Percentiles rank a stretch among this genome's conserved stretches.
Conservation (phyloP, 345 rosid species). For the Kandelia obovata region DNA sequence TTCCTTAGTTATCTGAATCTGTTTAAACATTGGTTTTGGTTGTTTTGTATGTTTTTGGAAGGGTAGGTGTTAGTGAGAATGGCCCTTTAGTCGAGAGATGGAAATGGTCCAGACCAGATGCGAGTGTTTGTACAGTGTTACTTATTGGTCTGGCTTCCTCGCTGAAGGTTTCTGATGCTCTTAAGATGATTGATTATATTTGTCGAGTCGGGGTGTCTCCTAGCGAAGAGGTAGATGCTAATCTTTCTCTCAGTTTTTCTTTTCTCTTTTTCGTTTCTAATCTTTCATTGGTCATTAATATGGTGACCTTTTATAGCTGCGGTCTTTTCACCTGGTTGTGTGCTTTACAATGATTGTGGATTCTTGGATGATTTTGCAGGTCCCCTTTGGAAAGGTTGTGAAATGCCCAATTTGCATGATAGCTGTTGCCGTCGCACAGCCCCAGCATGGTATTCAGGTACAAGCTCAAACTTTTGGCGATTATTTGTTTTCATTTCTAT, state of each 20-base stretch:
- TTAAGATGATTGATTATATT: slow-evolving; percentile 61
- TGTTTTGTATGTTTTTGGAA: neutral
- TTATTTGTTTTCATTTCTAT: neutral
- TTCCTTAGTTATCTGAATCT: neutral
- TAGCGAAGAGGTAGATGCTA: slow-evolving; percentile 56
- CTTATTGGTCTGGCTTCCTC: slow-evolving; percentile 70
- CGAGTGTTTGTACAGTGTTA: slow-evolving; percentile 50
- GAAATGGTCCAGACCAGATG: slow-evolving; percentile 95
- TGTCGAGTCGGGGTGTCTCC: slow-evolving; percentile 85
- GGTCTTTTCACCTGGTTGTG: neutral
- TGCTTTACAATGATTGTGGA: too few species aligned
- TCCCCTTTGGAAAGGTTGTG: slow-evolving; percentile 91
- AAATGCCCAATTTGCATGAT: slow-evolving; percentile 80
- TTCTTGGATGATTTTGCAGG: slow-evolving; percentile 38
- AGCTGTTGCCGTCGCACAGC: slow-evolving; percentile 84
- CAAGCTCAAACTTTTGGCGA: neutral
- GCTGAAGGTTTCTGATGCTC: slow-evolving; percentile 79
- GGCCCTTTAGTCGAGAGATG: slow-evolving; percentile 50
- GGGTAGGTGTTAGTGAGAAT: slow-evolving; percentile 50
- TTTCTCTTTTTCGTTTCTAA: neutral
- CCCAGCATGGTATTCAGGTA: slow-evolving; percentile 92
- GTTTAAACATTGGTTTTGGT: neutral
- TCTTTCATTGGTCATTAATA: neutral
- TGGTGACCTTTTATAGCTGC: neutral
- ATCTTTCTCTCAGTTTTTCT: neutral